Evolutionary conservation across 192 early-diverging fungal species (phyloP), one percentile per base, ranked within the genome.

Genomic region (Coemansia sp.): DNA sequence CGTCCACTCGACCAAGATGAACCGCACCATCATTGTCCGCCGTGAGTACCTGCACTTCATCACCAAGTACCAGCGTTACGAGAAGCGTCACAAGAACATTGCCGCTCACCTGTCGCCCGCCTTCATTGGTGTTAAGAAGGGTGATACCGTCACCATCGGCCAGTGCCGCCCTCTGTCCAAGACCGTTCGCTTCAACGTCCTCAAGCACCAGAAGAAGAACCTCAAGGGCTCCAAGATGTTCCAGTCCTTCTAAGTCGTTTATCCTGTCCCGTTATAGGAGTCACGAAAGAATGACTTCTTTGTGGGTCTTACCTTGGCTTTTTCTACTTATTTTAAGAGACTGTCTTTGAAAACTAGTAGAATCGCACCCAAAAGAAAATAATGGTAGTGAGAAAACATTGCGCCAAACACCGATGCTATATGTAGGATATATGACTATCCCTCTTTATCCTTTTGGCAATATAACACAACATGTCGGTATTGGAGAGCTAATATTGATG

Each of bases 31-130:
- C 78, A 83, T 95, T 73, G 82, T 99, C 74, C 93, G 96, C 68
- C 85, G 96, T 75, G 93, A 99, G 79, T 99, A 99, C 91, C 85
- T 99, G 58, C 96, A 99, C 89, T 99, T 88, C 83, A 86, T 99
- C 72, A 84, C 88, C 79, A 99, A 99, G 85, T 99, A 99, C 91
- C 91, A 96, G 85, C 92, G 96, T 90, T 99, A 95, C 81, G 96
- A 99, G 87, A 99, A 96, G 88, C 86, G 96, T 60, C 96, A 99
- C 89, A 96, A 91, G 88, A 99, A 97, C 90, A 78, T 99, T 64
- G 84, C 94, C 44, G 95, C 94, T 58, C 95, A 98, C 81, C 66
- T 95, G 49, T 90, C 87, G 56, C 95, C 95, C 59, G 82, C 83
- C 61, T 99, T 99, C 85, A 82, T 94, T 59, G 92, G 90, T 68